Conservation (phyloP, 139 green algal genomes). For the Ettlia oleoabundans region DNA sequence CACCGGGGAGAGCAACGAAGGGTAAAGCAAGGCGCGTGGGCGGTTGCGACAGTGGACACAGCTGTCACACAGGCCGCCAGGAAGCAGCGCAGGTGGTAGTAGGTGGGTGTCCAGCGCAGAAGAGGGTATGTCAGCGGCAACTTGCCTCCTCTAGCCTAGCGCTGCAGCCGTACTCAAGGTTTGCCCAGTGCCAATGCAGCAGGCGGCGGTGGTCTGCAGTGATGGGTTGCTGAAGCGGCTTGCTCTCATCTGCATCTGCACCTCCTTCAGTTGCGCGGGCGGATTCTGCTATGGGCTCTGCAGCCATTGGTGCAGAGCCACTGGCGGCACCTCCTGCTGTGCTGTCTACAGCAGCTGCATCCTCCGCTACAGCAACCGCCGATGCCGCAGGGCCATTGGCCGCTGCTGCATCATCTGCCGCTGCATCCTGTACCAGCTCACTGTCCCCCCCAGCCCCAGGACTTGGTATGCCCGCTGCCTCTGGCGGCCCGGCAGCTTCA, state of each 20-base stretch:
- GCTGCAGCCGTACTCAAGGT: constrained; percentile 91
- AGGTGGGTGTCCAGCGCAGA: too few species aligned
- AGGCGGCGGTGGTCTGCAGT: constrained; percentile 53
- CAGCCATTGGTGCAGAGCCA: background rate
- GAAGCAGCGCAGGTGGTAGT: too few species aligned
- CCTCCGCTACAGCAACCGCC: background rate
- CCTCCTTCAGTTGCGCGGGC: constrained; percentile 3
- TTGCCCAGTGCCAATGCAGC: constrained; percentile 88
- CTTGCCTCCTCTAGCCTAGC: constrained; percentile 56
- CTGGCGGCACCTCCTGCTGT: background rate
- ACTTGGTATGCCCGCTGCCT: too few species aligned
- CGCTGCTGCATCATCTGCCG: constrained; percentile 9
- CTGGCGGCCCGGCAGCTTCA: background rate
- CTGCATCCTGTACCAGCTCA: too few species aligned
- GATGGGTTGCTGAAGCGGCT: constrained; percentile 2
- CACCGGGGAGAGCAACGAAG: too few species aligned
- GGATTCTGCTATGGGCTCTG: background rate
- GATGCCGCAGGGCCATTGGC: background rate
- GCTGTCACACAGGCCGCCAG: background rate
- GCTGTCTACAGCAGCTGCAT: background rate
- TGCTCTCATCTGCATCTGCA: background rate
- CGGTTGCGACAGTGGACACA: too few species aligned
- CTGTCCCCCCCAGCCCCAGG: too few species aligned
- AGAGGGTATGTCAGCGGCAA: too few species aligned
- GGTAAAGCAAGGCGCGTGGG: too few species aligned